Percentiles rank a stretch among this genome's conserved stretches.
phyloP scores from a whole-genome alignment of 2,329 filamentous ascomycete species.

The Ophiosphaerella narmari region DNA sequence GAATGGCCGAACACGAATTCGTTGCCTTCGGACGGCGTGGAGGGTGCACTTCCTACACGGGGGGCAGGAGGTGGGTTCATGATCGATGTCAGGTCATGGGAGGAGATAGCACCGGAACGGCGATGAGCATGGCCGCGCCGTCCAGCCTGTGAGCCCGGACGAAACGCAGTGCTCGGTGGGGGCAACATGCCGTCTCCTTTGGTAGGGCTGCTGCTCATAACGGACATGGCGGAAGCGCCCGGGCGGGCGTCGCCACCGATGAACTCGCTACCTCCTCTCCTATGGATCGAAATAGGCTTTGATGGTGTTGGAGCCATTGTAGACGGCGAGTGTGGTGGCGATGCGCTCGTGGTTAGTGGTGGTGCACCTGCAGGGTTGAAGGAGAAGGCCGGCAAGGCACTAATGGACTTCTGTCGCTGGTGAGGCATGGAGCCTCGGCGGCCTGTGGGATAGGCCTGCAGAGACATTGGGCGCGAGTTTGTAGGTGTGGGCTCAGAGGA shows the following conservation, averaged over 20 bases:
- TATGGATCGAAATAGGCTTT: slow-evolving; percentile 63
- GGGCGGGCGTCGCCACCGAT: slow-evolving; percentile 70
- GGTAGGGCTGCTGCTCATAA: slow-evolving; percentile 71
- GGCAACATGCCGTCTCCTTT: slow-evolving; percentile 66
- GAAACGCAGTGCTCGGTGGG: slow-evolving; percentile 56
- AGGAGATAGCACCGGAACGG: slow-evolving; percentile 80
- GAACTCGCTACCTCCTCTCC: slow-evolving; percentile 83
- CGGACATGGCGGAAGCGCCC: slow-evolving; percentile 53
- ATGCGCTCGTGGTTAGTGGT: slow-evolving; percentile 31
- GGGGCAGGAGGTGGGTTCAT: slow-evolving; percentile 63
- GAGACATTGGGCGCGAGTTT: slow-evolving; percentile 45
- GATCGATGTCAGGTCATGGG: slow-evolving; percentile 76
- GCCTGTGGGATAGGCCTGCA: slow-evolving; percentile 40
- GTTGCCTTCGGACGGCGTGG: slow-evolving; percentile 61
- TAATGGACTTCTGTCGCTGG: slow-evolving; percentile 49
- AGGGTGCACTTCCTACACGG: slow-evolving; percentile 66
- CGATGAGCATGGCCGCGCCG: slow-evolving; percentile 78
- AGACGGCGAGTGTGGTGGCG: slow-evolving; percentile 47
- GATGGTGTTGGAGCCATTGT: slow-evolving; percentile 52
- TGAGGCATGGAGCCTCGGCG: slow-evolving; percentile 41
- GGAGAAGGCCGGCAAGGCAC: slow-evolving; percentile 53
- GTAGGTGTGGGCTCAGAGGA: slow-evolving; percentile 37
- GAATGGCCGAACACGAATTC: slow-evolving; percentile 41
- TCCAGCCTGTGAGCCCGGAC: slow-evolving; percentile 55
- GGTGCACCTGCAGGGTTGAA: slow-evolving; percentile 54